Conservation (phyloP, 805 yeast species). For the Myxozyma lipomycoides region DNA sequence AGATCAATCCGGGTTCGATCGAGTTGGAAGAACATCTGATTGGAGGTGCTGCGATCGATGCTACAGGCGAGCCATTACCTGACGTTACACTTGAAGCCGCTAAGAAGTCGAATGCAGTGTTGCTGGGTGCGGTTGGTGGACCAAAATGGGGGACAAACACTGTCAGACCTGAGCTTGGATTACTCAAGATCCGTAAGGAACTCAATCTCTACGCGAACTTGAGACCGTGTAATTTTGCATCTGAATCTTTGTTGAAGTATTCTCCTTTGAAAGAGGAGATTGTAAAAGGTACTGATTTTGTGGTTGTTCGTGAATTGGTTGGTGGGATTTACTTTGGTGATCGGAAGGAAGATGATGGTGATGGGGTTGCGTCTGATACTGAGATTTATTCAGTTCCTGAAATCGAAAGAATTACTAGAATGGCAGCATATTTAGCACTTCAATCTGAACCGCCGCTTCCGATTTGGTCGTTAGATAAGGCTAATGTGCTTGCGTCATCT, state of each 20-base stretch:
- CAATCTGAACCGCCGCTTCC: conserved; percentile 93
- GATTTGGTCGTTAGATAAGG: conserved; percentile 94
- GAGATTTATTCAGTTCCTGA: conserved; percentile 89
- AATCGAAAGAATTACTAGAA: conserved; percentile 91
- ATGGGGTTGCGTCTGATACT: conserved; percentile 86
- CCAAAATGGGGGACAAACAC: conserved; percentile 98
- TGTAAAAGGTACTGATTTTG: conserved; percentile 86
- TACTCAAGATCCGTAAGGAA: conserved; percentile 90
- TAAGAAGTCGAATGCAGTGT: conserved; percentile 86
- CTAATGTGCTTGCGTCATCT: conserved; percentile 93
- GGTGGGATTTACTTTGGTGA: conserved; percentile 99
- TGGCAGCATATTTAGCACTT: conserved; percentile 96
- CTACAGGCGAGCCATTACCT: conserved; percentile 87
- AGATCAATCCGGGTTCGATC: conserved; percentile 55
- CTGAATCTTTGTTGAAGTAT: conserved; percentile 75
- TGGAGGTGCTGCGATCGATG: conserved; percentile 98
- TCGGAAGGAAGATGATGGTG: conserved; percentile 85
- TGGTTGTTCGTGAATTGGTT: conserved; percentile 91
- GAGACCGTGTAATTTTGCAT: conserved; percentile 92
- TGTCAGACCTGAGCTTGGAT: conserved; percentile 97
- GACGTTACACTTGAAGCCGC: conserved; percentile 80
- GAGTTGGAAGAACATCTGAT: conserved; percentile 79
- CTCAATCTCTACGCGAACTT: conserved; percentile 90
- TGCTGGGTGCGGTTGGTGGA: conserved; percentile 97
- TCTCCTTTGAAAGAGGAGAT: conserved; percentile 84